phyloP scores from a whole-genome alignment of 495 filamentous ascomycete species.

The Endocarpon pusillum region DNA sequence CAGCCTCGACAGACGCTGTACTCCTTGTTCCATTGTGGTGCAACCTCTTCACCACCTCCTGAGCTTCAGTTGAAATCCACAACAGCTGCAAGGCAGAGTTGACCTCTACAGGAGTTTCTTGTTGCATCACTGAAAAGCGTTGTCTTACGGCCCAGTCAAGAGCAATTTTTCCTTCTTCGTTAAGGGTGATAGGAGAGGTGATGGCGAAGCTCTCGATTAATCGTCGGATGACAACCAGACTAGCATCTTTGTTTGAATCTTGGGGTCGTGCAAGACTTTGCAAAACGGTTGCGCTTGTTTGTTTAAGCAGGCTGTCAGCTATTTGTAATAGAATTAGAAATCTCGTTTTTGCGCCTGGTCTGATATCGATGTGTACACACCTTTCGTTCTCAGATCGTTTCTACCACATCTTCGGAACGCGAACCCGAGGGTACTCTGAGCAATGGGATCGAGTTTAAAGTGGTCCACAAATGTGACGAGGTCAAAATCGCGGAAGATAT shows the following conservation, averaged over 20 bases:
- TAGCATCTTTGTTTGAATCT: conserved; percentile 43
- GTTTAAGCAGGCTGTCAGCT: conserved; percentile 73
- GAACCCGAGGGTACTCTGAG: conserved; percentile 75
- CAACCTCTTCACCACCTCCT: conserved; percentile 57
- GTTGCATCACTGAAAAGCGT: conserved; percentile 45
- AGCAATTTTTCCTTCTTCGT: conserved; percentile 50
- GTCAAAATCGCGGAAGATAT: conserved; percentile 89
- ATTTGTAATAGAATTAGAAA: conserved; percentile 13
- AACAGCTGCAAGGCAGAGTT: conserved; percentile 57
- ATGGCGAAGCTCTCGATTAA: conserved; percentile 70
- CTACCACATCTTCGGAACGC: conserved; percentile 70
- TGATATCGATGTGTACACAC: conserved; percentile 27
- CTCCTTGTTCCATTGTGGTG: conserved; percentile 52
- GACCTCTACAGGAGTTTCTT: conserved; percentile 51
- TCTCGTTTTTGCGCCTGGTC: too few relatives aligned
- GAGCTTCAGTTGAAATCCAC: conserved; percentile 45
- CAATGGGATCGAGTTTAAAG: conserved; percentile 74
- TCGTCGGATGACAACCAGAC: conserved; percentile 47
- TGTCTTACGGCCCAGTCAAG: conserved; percentile 46
- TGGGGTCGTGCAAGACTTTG: conserved; percentile 44
- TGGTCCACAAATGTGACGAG: conserved; percentile 82
- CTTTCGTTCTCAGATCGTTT: conserved; percentile 73
- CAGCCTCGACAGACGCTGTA: conserved; percentile 34
- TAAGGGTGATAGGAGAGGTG: conserved; percentile 67
- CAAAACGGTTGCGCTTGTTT: conserved; percentile 57